Evolutionary conservation across 805 yeast species (phyloP), one percentile per base, ranked within the genome.

Genomic region (Scheffersomyces lignosus): DNA sequence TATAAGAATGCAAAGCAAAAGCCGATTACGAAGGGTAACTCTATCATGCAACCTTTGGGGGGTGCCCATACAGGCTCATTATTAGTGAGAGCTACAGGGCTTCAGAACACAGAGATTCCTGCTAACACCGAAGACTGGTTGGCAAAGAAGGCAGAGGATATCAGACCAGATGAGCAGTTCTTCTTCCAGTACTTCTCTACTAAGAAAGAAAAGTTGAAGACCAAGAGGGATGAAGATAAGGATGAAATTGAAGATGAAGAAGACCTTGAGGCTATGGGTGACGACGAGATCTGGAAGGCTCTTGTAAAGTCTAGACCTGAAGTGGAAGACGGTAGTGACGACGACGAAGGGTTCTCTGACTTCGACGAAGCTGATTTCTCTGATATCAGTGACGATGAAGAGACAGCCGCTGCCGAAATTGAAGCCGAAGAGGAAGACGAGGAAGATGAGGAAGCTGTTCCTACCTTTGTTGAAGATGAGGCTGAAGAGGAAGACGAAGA

Each of bases 41-140:
- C 97, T 29, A 90, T 93, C 57, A 93, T 93, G 98, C 99, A 93
- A 71, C 98, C 99, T 34, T 71, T 93, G 47, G 89, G 95, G 30
- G 97, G 96, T 45, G 74, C 80, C 1, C 85, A 83, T 44, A 81
- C 87, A 15, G 87, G 85, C 7, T 67, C 81, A 4, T 63, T 84
- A 36, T 70, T 85, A 47, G 87, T 85, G 9, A 80, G 71, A 51
- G 78, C 87, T n/a, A 76, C 87, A 4, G 62, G 61, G 40, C 52
- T 60, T 17, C 29, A 55, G 13, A 49, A 55, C 18, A 59, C 60
- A 3, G 76, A 71, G n/a, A 56, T 75, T 10, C 96, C 98, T 2
- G 95, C 78, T 3, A 89, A 90, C 54, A 77, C 93, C 5, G 82
- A 83, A 49, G 83, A 89, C 58, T 91, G 98, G 98, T 64, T 81